Conservation (phyloP, 495 filamentous ascomycete genomes). For the Arthonia radiata region DNA sequence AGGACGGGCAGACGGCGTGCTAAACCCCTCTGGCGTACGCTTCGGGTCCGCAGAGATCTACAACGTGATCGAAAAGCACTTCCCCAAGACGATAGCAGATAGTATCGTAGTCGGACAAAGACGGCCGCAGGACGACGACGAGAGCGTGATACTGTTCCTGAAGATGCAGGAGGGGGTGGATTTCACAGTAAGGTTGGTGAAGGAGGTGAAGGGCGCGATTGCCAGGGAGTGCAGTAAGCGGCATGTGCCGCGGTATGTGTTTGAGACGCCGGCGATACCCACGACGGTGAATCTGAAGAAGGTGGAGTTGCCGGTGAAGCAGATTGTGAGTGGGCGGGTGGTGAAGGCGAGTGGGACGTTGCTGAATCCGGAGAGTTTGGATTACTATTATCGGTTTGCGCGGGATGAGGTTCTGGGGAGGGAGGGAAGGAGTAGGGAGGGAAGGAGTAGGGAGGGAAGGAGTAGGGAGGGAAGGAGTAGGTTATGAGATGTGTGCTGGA, state of each 20-base stretch:
- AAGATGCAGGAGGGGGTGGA: constrained; percentile 36
- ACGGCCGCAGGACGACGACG: constrained; percentile 39
- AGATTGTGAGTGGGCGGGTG: constrained; percentile 49
- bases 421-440: too few species aligned
- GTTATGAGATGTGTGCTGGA: too few species aligned
- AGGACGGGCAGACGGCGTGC: constrained; percentile 68
- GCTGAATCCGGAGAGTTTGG: constrained; percentile 45
- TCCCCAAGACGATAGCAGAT: constrained; percentile 33
- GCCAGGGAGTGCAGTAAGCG: constrained; percentile 35
- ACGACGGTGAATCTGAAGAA: constrained; percentile 69
- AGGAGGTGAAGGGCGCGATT: constrained; percentile 35
- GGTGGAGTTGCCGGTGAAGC: constrained; percentile 65
- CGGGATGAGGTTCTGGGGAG: constrained; percentile 37
- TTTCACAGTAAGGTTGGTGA: constrained; percentile 30
- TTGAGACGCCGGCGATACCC: constrained; percentile 59
- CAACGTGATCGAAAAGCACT: constrained; percentile 39
- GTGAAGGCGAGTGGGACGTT: constrained; percentile 57
- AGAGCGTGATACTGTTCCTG: constrained; percentile 52
- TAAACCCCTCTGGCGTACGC: constrained; percentile 69
- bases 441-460: too few species aligned
- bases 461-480: too few species aligned
- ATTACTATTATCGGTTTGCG: constrained; percentile 62
- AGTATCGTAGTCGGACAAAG: constrained; percentile 54
- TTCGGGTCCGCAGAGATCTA: constrained; percentile 77
- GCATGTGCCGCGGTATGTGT: constrained; percentile 56